Conservation (phyloP, 495 filamentous ascomycete genomes). For the Trichoderma virens region DNA sequence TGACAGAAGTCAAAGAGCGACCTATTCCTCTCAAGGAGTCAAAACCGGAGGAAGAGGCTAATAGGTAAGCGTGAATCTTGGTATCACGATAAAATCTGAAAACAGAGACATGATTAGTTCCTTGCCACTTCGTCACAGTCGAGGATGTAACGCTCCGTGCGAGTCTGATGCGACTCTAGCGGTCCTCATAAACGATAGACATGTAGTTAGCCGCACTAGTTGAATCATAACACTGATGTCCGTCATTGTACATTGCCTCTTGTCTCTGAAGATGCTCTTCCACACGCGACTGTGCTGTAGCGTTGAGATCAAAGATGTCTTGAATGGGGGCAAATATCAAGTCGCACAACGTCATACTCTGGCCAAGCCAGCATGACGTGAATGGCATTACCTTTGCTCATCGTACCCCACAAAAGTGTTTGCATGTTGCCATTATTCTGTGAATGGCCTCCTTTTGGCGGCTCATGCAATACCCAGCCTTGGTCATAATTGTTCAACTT, state of each 20-base stretch:
- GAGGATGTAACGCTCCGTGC: background rate
- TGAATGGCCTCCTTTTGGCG: background rate
- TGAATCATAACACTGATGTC: background rate
- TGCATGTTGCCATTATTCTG: background rate
- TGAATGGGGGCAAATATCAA: background rate
- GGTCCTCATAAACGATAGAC: background rate
- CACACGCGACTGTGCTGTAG: background rate
- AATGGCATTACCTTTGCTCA: background rate
- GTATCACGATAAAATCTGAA: background rate
- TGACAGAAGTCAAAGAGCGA: too few relatives aligned
- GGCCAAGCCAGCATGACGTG: background rate
- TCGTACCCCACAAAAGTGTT: background rate
- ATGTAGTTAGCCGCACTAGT: background rate
- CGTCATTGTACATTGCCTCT: background rate
- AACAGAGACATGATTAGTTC: background rate
- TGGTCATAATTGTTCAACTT: background rate
- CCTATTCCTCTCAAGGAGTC: too few relatives aligned
- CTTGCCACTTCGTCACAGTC: background rate
- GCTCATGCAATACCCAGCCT: background rate
- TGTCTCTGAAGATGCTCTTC: background rate
- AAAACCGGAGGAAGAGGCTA: too few relatives aligned
- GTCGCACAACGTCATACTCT: background rate
- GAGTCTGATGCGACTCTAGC: background rate
- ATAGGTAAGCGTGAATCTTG: too few relatives aligned
- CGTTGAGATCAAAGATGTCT: background rate